A percentile compares a stretch with the other conserved stretches of the same genome.
Conservation (phyloP, 1,139 yeast species). For the Yamadazyma atmosphaerica region DNA sequence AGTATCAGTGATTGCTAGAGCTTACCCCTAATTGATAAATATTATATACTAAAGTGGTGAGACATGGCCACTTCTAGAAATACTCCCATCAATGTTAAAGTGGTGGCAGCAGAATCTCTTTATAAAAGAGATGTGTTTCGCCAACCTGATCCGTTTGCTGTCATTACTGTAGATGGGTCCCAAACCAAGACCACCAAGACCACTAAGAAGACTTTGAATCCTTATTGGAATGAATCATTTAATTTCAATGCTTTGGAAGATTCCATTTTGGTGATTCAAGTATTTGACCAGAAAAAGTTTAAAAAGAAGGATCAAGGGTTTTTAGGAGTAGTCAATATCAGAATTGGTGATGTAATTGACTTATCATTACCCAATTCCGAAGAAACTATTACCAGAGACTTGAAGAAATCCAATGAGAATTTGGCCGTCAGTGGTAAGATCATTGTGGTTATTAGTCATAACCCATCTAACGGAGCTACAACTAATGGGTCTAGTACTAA, state of each 20-base stretch:
- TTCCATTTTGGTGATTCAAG: conserved; percentile 87
- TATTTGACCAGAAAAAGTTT: conserved; percentile 95
- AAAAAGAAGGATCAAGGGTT: conserved; percentile 99
- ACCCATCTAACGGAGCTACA: conserved; percentile 12
- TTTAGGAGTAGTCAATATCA: conserved; percentile 89
- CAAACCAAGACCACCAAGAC: conserved; percentile 95
- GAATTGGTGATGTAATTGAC: conserved; percentile 88
- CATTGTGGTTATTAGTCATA: conserved; percentile 68
- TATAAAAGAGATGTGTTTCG: conserved; percentile 94
- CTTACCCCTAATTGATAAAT: too few relatives aligned
- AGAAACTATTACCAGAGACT: conserved; percentile 90
- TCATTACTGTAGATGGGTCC: conserved; percentile 92
- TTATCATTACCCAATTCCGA: conserved; percentile 57
- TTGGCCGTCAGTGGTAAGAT: conserved; percentile 90
- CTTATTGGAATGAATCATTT: conserved; percentile 96
- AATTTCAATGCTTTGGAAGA: conserved; percentile 76
- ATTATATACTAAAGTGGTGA: too few relatives aligned
- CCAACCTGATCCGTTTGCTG: conserved; percentile 98
- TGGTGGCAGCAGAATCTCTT: conserved; percentile 94
- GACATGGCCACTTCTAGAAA: conserved; percentile 16
- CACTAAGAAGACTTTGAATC: conserved; percentile 90
- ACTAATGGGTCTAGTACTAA: conserved; percentile 8
- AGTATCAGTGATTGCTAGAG: too few relatives aligned
- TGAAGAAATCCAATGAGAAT: conserved; percentile 89
- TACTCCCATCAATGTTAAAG: conserved; percentile 61